phyloP scores from a whole-genome alignment of 2,329 filamentous ascomycete species.

The Stagonosporopsis chrysanthemi region DNA sequence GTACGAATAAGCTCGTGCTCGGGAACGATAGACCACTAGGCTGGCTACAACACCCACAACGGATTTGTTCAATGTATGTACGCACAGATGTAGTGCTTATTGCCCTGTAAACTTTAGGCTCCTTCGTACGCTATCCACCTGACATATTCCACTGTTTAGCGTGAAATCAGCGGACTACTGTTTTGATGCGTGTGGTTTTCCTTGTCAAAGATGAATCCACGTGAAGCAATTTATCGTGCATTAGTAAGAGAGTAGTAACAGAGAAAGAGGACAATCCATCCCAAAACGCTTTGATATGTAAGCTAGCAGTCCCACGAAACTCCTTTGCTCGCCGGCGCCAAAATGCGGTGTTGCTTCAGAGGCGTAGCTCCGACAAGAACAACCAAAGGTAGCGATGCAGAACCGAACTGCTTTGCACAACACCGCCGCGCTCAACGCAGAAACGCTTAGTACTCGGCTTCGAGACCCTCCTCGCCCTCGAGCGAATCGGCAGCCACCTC shows the following conservation, averaged over 20 bases:
- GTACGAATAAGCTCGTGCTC: constrained; percentile 6
- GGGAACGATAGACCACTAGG: too few species aligned
- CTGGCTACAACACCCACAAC: too few species aligned
- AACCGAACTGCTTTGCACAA: constrained; percentile 31
- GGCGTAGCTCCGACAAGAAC: constrained; percentile 31
- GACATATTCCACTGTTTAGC: background rate
- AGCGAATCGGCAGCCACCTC: constrained; percentile 96
- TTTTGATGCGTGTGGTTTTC: background rate
- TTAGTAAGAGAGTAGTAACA: constrained; percentile 42
- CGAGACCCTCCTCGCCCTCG: constrained; percentile 82
- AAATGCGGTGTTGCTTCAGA: constrained; percentile 29
- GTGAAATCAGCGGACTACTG: background rate
- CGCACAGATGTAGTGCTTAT: too few species aligned
- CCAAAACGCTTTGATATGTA: constrained; percentile 37
- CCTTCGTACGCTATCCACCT: too few species aligned
- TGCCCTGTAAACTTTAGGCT: too few species aligned
- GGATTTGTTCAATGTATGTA: too few species aligned
- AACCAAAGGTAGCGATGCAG: constrained; percentile 40
- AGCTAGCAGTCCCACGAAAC: constrained; percentile 31
- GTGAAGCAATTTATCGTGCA: constrained; percentile 35
- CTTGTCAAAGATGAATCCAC: background rate
- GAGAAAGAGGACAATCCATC: constrained; percentile 36
- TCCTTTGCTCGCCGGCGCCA: constrained; percentile 30
- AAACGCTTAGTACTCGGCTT: constrained; percentile 83
- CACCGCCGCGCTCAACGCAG: constrained; percentile 26